Evolutionary conservation across 495 filamentous ascomycete species (phyloP).

Genomic region (Penicillium chermesinum): DNA sequence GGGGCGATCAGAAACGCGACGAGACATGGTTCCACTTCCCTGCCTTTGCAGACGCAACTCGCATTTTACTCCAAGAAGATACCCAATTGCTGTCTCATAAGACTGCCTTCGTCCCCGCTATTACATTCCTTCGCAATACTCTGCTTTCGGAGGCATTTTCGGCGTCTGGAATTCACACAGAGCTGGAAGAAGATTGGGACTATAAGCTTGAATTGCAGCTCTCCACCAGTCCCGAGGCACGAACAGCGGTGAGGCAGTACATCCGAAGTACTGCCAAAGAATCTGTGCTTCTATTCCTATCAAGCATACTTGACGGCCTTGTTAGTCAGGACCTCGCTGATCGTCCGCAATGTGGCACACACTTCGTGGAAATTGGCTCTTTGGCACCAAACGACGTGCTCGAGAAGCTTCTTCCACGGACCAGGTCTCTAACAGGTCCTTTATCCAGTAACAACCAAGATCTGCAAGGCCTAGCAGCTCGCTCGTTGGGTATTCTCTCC

Average conservation of each 20-base stretch:
- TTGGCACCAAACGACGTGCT: constrained; percentile 53
- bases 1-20: constrained; percentile 14
- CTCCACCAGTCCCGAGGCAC: constrained; percentile 56
- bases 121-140: constrained; percentile 69
- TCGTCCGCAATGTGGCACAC: constrained; percentile 50
- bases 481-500: constrained; percentile 72
- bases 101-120: constrained; percentile 52
- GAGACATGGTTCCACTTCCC: constrained; percentile 42
- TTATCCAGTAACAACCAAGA: constrained; percentile 65
- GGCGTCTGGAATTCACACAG: constrained; percentile 42
- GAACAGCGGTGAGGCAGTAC: constrained; percentile 52
- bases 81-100: constrained; percentile 29
- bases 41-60: constrained; percentile 33
- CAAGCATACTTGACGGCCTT: constrained; percentile 56
- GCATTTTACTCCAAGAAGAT: constrained; percentile 27
- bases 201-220: constrained; percentile 66
- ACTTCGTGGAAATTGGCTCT: constrained; percentile 64
- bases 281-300: constrained; percentile 40
- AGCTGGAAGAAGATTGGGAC: constrained; percentile 80
- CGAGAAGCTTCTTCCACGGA: constrained; percentile 41
- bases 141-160: constrained; percentile 66
- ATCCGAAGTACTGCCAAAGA: constrained; percentile 31
- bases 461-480: constrained; percentile 57
- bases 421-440: constrained; percentile 48
- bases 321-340: constrained; percentile 41